A percentile compares a stretch with the other conserved stretches of the same genome.
Conservation (phyloP, 2,329 filamentous ascomycete genomes). For the Trichophyton simii region DNA sequence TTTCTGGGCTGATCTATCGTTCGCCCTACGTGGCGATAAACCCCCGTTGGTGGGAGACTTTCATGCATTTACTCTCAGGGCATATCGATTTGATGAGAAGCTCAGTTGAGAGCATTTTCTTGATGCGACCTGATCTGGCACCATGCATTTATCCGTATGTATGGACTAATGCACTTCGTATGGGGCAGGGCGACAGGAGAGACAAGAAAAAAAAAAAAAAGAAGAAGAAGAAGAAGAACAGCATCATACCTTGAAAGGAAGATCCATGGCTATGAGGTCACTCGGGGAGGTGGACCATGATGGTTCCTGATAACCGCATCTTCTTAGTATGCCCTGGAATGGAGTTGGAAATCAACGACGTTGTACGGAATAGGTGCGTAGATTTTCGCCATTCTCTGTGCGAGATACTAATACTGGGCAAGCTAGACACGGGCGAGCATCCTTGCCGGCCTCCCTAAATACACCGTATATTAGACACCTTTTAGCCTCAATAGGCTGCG, state of each 20-base stretch:
- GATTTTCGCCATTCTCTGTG: no score
- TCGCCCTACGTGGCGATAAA: background rate
- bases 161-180: background rate
- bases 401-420: no score
- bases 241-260: background rate
- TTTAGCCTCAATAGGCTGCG: background rate
- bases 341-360: background rate
- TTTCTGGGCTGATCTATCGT: background rate
- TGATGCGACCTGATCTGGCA: background rate
- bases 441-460: background rate
- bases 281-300: background rate
- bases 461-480: background rate
- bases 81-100: background rate
- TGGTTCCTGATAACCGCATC: background rate
- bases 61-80: background rate
- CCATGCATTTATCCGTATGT: background rate
- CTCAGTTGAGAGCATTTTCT: background rate
- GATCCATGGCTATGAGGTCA: background rate
- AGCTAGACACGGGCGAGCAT: background rate
- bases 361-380: background rate
- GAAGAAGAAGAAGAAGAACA: background rate
- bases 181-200: background rate
- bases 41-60: background rate
- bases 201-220: no score
- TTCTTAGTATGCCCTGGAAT: background rate